A percentile compares a stretch with the other conserved stretches of the same genome.
Conservation (phyloP, 1,139 yeast genomes). For the Yamadazyma oceani region DNA sequence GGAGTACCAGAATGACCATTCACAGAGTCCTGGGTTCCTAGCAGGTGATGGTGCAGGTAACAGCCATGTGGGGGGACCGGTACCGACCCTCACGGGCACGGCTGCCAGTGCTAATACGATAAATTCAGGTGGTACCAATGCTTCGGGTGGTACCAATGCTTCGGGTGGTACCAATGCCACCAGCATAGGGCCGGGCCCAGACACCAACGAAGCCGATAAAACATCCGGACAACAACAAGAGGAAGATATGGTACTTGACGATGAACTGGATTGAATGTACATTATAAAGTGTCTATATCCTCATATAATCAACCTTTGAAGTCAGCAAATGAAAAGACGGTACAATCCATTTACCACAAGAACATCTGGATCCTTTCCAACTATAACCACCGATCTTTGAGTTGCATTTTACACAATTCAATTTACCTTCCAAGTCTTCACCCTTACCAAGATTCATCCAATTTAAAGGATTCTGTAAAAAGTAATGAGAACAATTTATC, state of each 20-base stretch:
- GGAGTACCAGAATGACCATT: conserved; percentile 56
- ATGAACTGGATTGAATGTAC: conserved; percentile 6
- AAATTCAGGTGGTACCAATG: too few relatives aligned
- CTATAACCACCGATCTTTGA: conserved; percentile 86
- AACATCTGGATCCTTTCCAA: conserved; percentile 94
- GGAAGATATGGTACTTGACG: conserved; percentile 51
- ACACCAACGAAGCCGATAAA: conserved; percentile 5
- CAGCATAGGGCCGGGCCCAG: not conserved
- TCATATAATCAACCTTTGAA: conserved; percentile 66
- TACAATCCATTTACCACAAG: conserved; percentile 94
- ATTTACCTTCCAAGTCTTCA: conserved; percentile 79
- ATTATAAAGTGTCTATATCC: too few relatives aligned
- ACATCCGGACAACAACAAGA: conserved; percentile 14
- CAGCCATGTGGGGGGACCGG: too few relatives aligned
- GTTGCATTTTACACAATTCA: conserved; percentile 68
- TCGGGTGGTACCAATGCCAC: conserved; percentile 1
- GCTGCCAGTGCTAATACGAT: too few relatives aligned
- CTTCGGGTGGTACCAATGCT: not conserved
- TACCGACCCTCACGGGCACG: too few relatives aligned
- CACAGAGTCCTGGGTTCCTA: conserved; percentile 8
- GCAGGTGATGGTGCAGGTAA: too few relatives aligned
- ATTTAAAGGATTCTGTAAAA: conserved; percentile 75
- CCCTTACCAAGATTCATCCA: conserved; percentile 76
- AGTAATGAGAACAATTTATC: conserved; percentile 71
- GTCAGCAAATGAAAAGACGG: conserved; percentile 86